Evolutionary conservation across 2,329 filamentous ascomycete genomes (phyloP).

Genomic region (Tolypocladium tropicale): DNA sequence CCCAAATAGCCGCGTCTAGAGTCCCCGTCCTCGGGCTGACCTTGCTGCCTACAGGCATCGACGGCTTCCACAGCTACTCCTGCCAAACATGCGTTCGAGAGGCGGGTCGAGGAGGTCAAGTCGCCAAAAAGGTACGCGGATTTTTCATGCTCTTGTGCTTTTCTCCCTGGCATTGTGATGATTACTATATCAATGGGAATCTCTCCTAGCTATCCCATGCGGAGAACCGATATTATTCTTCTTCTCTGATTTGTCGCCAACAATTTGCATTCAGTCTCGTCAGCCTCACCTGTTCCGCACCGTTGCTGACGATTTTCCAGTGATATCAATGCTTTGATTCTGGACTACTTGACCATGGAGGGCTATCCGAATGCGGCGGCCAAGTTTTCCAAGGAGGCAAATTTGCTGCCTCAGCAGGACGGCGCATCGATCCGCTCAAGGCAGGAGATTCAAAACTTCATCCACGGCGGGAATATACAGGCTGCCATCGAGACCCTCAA

Average conservation of each 20-base stretch:
- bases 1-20: background rate
- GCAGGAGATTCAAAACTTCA: slow-evolving; percentile 74
- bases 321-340: slow-evolving; percentile 88
- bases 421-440: slow-evolving; percentile 64
- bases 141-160: background rate
- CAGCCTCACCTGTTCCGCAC: background rate
- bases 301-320: slow-evolving; percentile 37
- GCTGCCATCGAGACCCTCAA: slow-evolving; percentile 80
- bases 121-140: slow-evolving; percentile 76
- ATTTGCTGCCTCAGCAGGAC: slow-evolving; percentile 65
- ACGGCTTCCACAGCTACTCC: slow-evolving; percentile 65
- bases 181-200: slow-evolving; percentile 98
- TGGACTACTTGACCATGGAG: slow-evolving; percentile 95
- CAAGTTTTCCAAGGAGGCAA: slow-evolving; percentile 90
- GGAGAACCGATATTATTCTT: slow-evolving; percentile 66
- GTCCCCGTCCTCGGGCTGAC: background rate
- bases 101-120: slow-evolving; percentile 73
- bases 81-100: slow-evolving; percentile 64
- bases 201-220: slow-evolving; percentile 93
- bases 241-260: slow-evolving; percentile 42
- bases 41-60: slow-evolving; percentile 42
- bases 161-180: slow-evolving; percentile 48
- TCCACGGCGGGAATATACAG: slow-evolving; percentile 78
- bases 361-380: slow-evolving; percentile 88
- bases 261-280: slow-evolving; percentile 3